Base-by-base conservation (phyloP, 2,329 filamentous ascomycete species). In the Fusarium setosum region DNA sequence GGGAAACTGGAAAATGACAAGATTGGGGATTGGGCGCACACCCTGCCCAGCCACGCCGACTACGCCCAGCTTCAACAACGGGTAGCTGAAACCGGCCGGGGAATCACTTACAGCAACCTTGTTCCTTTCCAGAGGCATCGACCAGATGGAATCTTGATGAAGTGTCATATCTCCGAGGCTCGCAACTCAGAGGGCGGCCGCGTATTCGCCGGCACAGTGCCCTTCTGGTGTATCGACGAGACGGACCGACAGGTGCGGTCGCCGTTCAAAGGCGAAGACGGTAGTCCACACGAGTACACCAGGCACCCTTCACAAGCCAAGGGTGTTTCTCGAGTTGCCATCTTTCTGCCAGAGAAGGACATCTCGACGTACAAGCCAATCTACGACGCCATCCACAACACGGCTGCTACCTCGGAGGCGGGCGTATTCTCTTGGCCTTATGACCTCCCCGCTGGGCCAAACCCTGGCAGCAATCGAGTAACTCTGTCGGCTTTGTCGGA, bases 201-300 rank as follows among this genome's bases (percentile, higher is more conserved):
- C 1, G 64, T 79, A 2, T 75, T 77, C 9, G 77, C 84, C 1
- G 87, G 88, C 0, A 76, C 77, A 13, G 71, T 88, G 11, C 90
- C 89, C 0, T 92, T 92, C 67, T 92, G 85, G 81, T 90, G 87
- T 69, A 81, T 91, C 44, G 90, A 92, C 72, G 76, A 86, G 12
- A 91, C 89, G 3, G 76, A 82, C 3, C 75, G 89, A 7, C 66
- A 76, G n/a, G 72, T 86, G 3, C 76, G 89, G 0, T 88, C 90
- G 4, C 87, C 88, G 0, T 77, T 76, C 2, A 67, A 72, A 17
- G 54, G 57, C 17, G 67, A 61, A 7, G 26, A n/a, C n/a, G n/a
- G 37, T 18, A 65, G 63, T 6, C 20, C 57, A 1, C 54, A 68
- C 1, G 56, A 61, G 13, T 65, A 73, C 15, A 75, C 74, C 4